phyloP scores from a whole-genome alignment of 2,329 filamentous ascomycete species.

The Sphaerostilbella broomeana region DNA sequence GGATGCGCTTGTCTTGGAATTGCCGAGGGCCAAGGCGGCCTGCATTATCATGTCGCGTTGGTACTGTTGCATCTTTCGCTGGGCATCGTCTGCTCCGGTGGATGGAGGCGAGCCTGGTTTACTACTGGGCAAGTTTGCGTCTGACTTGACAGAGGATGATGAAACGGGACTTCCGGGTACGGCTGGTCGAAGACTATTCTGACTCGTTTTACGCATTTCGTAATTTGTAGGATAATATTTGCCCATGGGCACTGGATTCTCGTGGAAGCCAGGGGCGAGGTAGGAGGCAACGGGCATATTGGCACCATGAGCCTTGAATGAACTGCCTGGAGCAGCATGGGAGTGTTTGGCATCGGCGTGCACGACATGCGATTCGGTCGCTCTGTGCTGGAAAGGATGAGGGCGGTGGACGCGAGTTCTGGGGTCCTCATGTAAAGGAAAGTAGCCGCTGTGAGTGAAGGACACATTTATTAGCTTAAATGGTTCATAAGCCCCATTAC shows the following conservation, averaged over 20 bases:
- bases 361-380: slow-evolving; percentile 16
- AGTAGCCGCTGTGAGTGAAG: slow-evolving; percentile 52
- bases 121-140: slow-evolving; percentile 26
- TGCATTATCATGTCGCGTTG: slow-evolving; percentile 56
- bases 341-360: slow-evolving; percentile 19
- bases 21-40: slow-evolving; percentile 39
- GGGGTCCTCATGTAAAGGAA: slow-evolving; percentile 53
- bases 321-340: slow-evolving; percentile 18
- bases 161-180: slow-evolving; percentile 17
- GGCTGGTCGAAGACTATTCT: slow-evolving; percentile 12
- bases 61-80: slow-evolving; percentile 49
- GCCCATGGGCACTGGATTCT: slow-evolving; percentile 46
- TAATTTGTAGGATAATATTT: slow-evolving; percentile 61
- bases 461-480: no score
- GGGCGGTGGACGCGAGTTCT: slow-evolving; percentile 38
- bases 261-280: slow-evolving; percentile 42
- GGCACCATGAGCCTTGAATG: slow-evolving; percentile 19
- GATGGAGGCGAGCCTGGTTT: slow-evolving; percentile 11
- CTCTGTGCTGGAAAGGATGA: slow-evolving; percentile 45
- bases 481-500: no score
- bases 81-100: slow-evolving; percentile 36
- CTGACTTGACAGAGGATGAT: slow-evolving; percentile 27
- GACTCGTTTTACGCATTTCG: slow-evolving; percentile 29
- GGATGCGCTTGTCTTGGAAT: slow-evolving; percentile 20
- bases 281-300: slow-evolving; percentile 46